Base-by-base conservation (phyloP, 345 rosid genomes). In the Linum trigynum region DNA sequence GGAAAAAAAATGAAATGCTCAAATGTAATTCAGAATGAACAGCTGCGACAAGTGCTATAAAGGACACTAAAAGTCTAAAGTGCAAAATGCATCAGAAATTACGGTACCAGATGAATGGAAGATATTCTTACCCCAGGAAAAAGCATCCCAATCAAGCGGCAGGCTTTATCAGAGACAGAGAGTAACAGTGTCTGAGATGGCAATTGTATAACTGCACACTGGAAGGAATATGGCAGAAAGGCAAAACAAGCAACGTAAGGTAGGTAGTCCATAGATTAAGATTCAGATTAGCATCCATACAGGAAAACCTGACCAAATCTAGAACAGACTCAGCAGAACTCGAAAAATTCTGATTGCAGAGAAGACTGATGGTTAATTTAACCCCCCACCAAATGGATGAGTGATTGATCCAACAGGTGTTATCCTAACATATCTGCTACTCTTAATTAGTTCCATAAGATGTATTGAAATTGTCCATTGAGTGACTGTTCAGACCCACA, bases 151-250 rank as follows among this genome's bases (percentile, higher is more conserved):
- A 86, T 90, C 83, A 90, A 81, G 76, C 95, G 97, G 77, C 74
- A 88, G 58, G 97, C 92, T 72, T 94, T 90, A 83, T 90, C 96
- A 55, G 92, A 86, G 68, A 88, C 92, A n/a, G 96, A 90, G 55
- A 94, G 91, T 65, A 94, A 82, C 76, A 94, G 69, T 0, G 97
- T 94, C 82, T 88, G 97, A 9, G 97, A 90, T 61, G 96, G 92
- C 75, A 94, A 75, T 74, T 88, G 97, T 71, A 94, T 94, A 60
- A 94, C 97, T 65, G 97, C 99, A 84, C 99, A 91, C 97, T 94
- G 67, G 57, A 70, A 41, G 32, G 32, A 23, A 23, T 23, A 23
- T 23, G 32, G 32, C 32, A 23, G 32, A 23, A 23, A 23, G 32
- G 32, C 32, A 23, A 61, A 9, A 71, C 7, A 12, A 55, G 41